phyloP scores from a whole-genome alignment of 2,329 filamentous ascomycete species.

The Penicillium sp. region DNA sequence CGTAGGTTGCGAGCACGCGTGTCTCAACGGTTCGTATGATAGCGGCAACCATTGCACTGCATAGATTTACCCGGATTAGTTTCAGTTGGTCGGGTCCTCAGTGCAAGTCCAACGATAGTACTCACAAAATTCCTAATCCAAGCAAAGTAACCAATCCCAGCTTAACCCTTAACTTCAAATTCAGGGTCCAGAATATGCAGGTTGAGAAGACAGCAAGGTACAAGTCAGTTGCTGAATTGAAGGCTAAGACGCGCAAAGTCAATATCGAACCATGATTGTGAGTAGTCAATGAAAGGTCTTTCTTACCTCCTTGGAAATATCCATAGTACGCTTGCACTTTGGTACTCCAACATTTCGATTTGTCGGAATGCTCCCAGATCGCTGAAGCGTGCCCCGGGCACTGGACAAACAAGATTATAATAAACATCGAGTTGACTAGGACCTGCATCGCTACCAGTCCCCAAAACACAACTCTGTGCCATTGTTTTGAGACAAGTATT shows the following conservation, averaged over 20 bases:
- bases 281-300: not conserved
- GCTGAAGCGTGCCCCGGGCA: slow-evolving; percentile 23
- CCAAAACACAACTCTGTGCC: slow-evolving; percentile 21
- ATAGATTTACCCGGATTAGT: not conserved
- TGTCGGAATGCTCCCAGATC: slow-evolving; percentile 22
- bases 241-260: slow-evolving; percentile 10
- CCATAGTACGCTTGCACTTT: slow-evolving; percentile 28
- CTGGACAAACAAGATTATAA: slow-evolving; percentile 27
- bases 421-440: slow-evolving; percentile 22
- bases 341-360: slow-evolving; percentile 21
- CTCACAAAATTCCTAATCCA: slow-evolving; percentile 34
- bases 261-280: not conserved
- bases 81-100: not conserved
- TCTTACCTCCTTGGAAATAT: slow-evolving; percentile 29
- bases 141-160: slow-evolving; percentile 29
- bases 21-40: slow-evolving; percentile 27
- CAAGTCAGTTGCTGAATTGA: slow-evolving; percentile 32
- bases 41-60: slow-evolving; percentile 29
- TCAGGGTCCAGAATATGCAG: slow-evolving; percentile 35
- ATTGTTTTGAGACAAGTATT: slow-evolving; percentile 18
- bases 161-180: slow-evolving; percentile 31
- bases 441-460: slow-evolving; percentile 20
- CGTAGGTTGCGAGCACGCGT: slow-evolving; percentile 15
- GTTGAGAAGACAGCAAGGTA: slow-evolving; percentile 32
- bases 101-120: not conserved